Base-by-base conservation (phyloP, 148 eudicot genomes). In the Selenicereus undatus region DNA sequence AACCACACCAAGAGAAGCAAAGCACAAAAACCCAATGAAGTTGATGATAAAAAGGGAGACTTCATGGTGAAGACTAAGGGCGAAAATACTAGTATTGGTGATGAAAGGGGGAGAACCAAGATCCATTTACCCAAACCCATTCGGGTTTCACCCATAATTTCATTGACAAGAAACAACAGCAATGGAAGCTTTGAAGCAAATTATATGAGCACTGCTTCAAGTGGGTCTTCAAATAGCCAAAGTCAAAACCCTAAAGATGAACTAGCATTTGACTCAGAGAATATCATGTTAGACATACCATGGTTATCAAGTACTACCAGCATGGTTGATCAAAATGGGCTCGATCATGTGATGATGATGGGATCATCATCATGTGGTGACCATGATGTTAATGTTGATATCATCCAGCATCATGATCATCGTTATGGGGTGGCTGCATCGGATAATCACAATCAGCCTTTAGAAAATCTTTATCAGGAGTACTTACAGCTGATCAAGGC, bases 61-160 rank as follows among this genome's bases (percentile, higher is more conserved):
- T 4, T 48, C 39, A 24, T 48, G 77, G 24, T 48, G 77, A 60
- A 74, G 60, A 48, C 6, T 75, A 75, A 83, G 73, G 76, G 39
- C 29, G 73, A 71, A 21, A 54, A 21, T 39, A 36, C 26, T 30
- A 22, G 22, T 75, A 74, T 24, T 56, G 51, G 17, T 12, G 72
- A 32, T 2, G 82, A 80, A 42, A 56, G 26, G 30, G 84, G 30
- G n/a, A 83, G 75, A 74, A 76, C 79, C 32, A 87, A 84, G 82
- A 70, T 81, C 76, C 87, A 83, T 83, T 58, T 78, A 62, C 94
- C 94, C 54, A 88, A 84, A 79, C 84, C 94, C 45, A 66, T 56
- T 65, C 84, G 87, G 84, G 79, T 83, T 27, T 81, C 79, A 18
- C 82, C 88, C 5, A 36, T 82, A 11, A 48, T 80, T 36, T 73